Evolutionary conservation across 768 basidiomycete genomes (phyloP), one percentile per base, ranked within the genome.

Genomic region (Scleroderma bovista): DNA sequence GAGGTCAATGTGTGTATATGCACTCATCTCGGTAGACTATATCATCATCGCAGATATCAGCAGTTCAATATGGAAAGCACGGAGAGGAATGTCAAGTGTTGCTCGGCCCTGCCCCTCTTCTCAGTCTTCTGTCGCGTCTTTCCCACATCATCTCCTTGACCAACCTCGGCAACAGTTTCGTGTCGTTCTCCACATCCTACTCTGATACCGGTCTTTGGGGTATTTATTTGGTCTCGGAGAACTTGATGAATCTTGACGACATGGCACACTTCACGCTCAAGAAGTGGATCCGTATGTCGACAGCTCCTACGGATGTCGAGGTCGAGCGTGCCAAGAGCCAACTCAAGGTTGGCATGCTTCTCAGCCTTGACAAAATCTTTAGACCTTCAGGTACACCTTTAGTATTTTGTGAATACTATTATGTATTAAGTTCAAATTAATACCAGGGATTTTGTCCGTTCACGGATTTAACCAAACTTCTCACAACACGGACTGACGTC

Each of bases 201-300:
- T 93, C 93, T 6, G 96, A 99, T 70, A 98, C 94, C 17, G 96
- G 96, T 51, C 83, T 98, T 31, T 99, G 95, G 96, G 95, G 95
- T 60, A 92, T 97, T 70, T 98, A 99, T 77, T 73, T 96, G 48
- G 91, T 94, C 51, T 84, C 90, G 16, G 96, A 99, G 78, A 97
- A 97, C 78, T 64, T 93, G 47, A 78, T 79, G 73, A 93, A 94
- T 74, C 76, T 98, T 40, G 95, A 98, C 61, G 95, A 98, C 66
- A 74, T 97, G 53, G 67, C 82, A 44, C 95, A 99, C 74, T 95
- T 94, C 70, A 95, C 93, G 16, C 75, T 99, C 53, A 84, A 80
- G 69, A 94, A 96, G 74, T 97, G 93, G 94, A 84, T 90, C 16
- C 79, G 95, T 55, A 93, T 98, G 92, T 88, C 87, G 55, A 83